These are phyloP conservation scores for Termitomyces sp. DNA, from an alignment of 768 basidiomycete genomes.

Conservation along the genomic window DNA sequence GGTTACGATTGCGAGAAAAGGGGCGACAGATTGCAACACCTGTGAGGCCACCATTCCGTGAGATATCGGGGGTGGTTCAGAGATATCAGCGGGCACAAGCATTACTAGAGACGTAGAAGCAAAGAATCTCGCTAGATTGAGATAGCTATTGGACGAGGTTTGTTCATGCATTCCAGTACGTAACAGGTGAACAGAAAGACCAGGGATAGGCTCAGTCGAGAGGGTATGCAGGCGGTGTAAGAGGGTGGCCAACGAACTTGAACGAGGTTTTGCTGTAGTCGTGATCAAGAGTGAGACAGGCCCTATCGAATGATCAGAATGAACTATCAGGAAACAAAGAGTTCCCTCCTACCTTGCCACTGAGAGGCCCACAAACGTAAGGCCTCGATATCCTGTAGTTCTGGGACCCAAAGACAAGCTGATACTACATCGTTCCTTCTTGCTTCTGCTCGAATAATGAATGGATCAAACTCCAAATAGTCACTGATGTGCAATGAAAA, in stretches of 20 bases:
- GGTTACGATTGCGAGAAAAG: slow-evolving; percentile 19
- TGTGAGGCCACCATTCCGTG: slow-evolving; percentile 12
- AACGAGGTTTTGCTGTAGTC: slow-evolving; percentile 23
- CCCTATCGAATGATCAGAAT: slow-evolving; percentile 24
- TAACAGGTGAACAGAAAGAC: slow-evolving; percentile 45
- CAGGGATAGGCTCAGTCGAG: slow-evolving; percentile 14
- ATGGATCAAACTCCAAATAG: slow-evolving; percentile 30
- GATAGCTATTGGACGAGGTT: slow-evolving; percentile 44
- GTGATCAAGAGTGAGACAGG: slow-evolving; percentile 48
- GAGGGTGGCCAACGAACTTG: slow-evolving; percentile 22
- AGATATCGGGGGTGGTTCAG: slow-evolving; percentile 19
- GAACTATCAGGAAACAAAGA: not conserved
- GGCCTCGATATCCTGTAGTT: slow-evolving; percentile 26
- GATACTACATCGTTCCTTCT: slow-evolving; percentile 23
- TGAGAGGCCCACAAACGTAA: slow-evolving; percentile 30
- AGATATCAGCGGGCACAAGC: slow-evolving; percentile 47
- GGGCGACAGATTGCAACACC: slow-evolving; percentile 1
- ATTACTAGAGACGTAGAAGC: slow-evolving; percentile 43
- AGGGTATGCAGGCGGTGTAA: slow-evolving; percentile 22
- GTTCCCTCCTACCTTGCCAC: slow-evolving; percentile 41
- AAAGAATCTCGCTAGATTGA: slow-evolving; percentile 64
- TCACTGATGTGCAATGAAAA: slow-evolving; percentile 23
- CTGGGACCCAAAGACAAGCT: slow-evolving; percentile 49
- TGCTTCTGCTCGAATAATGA: slow-evolving; percentile 23
- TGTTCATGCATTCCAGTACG: slow-evolving; percentile 33